Base-by-base conservation (phyloP, 2,329 filamentous ascomycete genomes). In the Endocalyx cinctus region DNA sequence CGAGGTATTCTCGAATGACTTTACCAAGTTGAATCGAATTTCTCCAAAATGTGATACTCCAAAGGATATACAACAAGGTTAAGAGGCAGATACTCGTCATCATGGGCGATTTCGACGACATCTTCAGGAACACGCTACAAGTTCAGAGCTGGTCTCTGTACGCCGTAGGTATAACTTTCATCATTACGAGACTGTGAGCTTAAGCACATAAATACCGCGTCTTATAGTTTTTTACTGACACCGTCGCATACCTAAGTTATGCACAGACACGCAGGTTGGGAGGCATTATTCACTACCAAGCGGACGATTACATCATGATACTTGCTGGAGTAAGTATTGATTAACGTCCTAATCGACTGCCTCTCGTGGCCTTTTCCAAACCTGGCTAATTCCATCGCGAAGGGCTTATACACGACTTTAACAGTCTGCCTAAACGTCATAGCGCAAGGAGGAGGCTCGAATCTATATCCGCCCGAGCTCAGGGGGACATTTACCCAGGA, bases 381-480 rank as follows among this genome's bases (percentile, higher is more conserved):
- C 6, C 10, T 10, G 12, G 12, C 32, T 13, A 14, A 27, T 19
- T 27, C n/a, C 10, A 29, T 16, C 18, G 18, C n/a, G n/a, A n/a
- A 39, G 37, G 32, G 28, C 7, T 33, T 39, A 23, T 39, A 35
- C 33, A 39, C 37, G 6, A 23, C 37, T 8, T 25, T 39, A 17
- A 35, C 35, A 7, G 25, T 33, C 6, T 39, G 37, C 29, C 28
- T 39, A n/a, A 39, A 39, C 33, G 26, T 29, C 27, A 39, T 35
- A 28, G 19, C 32, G 15, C 28, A 35, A 18, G 37, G 37, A 26
- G 37, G 37, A 19, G 33, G 38, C 25, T 31, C 29, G 12, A 30
- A 15, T 18, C 12, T 22, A 2, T 63, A 57, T 33, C 58, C 46
- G 5, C 59, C 60, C 5, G 63, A 58, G 32, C 39, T 60, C 17